Conservation (phyloP, 2,329 filamentous ascomycete species). For the Fusarium sp. region DNA sequence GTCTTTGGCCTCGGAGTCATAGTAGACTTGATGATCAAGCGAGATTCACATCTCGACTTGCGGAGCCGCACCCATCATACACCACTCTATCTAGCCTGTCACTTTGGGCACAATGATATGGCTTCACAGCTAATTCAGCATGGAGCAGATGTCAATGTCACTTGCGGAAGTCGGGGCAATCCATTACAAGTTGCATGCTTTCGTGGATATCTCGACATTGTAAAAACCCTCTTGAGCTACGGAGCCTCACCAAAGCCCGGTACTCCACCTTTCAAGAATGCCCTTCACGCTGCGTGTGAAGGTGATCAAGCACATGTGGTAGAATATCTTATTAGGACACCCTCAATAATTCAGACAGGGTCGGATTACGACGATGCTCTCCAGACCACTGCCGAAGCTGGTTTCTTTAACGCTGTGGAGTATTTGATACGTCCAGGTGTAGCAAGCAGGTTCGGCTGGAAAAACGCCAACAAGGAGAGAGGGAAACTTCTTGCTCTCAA, state of each 20-base stretch:
- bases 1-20: too few species aligned
- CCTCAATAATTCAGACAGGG: neutral
- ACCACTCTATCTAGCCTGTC: conserved; percentile 5
- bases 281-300: neutral
- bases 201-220: neutral
- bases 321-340: neutral
- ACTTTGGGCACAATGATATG: neutral
- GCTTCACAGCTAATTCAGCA: too few species aligned
- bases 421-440: neutral
- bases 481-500: too few species aligned
- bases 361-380: too few species aligned
- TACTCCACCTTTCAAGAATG: neutral
- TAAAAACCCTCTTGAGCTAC: neutral
- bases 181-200: conserved; percentile 11
- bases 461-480: neutral
- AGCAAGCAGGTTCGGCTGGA: neutral
- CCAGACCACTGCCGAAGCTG: too few species aligned
- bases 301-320: neutral
- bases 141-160: neutral
- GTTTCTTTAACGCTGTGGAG: neutral
- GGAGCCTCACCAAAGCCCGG: neutral
- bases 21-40: too few species aligned
- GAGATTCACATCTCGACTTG: too few species aligned
- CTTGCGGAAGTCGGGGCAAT: conserved; percentile 1
- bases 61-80: too few species aligned